These are phyloP conservation scores for Allantophomopsis lycopodina DNA, from an alignment of 2,329 filamentous ascomycete genomes.

Conservation along the genomic window DNA sequence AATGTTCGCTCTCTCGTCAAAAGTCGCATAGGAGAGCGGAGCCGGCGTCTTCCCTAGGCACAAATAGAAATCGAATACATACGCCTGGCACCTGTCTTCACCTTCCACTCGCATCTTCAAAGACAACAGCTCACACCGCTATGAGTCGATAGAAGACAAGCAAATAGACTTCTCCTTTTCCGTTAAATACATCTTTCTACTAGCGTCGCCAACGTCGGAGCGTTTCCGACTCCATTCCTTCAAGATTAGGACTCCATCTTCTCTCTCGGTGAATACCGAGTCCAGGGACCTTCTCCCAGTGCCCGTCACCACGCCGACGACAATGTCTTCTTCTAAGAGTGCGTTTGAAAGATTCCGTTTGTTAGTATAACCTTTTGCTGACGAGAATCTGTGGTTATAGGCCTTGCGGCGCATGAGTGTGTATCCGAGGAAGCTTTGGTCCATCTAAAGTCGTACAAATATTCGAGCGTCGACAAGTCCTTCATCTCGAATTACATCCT, in stretches of 20 bases:
- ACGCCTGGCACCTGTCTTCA: too few species aligned
- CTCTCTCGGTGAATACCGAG: conserved; percentile 13
- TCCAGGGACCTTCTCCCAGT: conserved; percentile 11
- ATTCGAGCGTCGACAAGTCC: conserved; percentile 93
- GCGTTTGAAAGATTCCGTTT: conserved; percentile 3
- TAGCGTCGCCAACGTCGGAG: conserved; percentile 14
- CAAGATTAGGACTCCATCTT: conserved; percentile 13
- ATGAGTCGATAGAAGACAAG: too few species aligned
- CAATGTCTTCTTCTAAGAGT: conserved; percentile 26
- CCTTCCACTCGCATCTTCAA: too few species aligned
- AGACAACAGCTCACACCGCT: too few species aligned
- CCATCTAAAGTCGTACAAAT: conserved; percentile 92
- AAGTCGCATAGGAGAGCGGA: too few species aligned
- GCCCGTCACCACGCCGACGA: conserved; percentile 15
- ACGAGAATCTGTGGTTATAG: neutral
- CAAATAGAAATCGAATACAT: too few species aligned
- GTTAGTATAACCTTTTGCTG: neutral
- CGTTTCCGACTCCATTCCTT: conserved; percentile 11
- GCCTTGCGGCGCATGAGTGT: conserved; percentile 49
- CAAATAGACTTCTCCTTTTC: too few species aligned
- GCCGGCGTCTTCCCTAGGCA: too few species aligned
- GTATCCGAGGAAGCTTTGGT: conserved; percentile 82
- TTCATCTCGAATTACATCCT: conserved; percentile 88
- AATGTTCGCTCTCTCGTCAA: too few species aligned
- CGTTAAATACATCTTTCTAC: too few species aligned